Base-by-base conservation (phyloP, 192 early-diverging fungal genomes). In the Powellomyces hirtus region DNA sequence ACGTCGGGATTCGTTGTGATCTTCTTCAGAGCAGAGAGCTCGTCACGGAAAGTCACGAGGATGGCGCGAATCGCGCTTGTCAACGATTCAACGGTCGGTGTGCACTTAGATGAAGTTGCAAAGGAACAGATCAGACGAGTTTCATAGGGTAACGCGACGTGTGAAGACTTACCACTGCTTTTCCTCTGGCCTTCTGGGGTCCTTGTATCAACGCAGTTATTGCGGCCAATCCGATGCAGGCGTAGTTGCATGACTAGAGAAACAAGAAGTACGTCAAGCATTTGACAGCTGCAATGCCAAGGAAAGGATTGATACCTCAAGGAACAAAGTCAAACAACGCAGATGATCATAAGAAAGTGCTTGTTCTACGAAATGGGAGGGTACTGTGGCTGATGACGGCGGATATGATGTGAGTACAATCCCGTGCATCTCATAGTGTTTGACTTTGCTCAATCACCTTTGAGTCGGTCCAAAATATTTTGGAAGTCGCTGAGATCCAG, bases 171-270 rank as follows among this genome's bases (percentile, higher is more conserved):
- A 49, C 46, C 46, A 16, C 26, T 3, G 5, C 16, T 24, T 14
- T 56, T 29, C 4, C 18, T 56, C 16, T 27, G 18, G 4, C 31
- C 16, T 56, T 56, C 29, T 56, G 20, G 29, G 24, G 6, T 1
- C 20, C 29, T 4, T 30, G 7, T 16, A 2, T 30, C 29, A 56
- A 42, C 11, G 40, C 40, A 42, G 40, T 42, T 42, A 42, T 56
- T 22, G 27, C 26, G 6, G 53, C 53, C 10, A 61, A 13, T 11
- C 59, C 59, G 30, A 61, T 61, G 38, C 59, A 61, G 2, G 49
- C 30, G 34, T 63, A 63, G 29, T 63, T 63, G 42, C 42, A 49
- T 2, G 27, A 11, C 62, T 63, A 35, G 29, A 63, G 13, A 37
- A 4, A 38, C 3, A 27, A n/a, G 20, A 26, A 59, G 24, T 29